Conservation (phyloP, 176 grass and related monocot species). For the Carex kokanica region DNA sequence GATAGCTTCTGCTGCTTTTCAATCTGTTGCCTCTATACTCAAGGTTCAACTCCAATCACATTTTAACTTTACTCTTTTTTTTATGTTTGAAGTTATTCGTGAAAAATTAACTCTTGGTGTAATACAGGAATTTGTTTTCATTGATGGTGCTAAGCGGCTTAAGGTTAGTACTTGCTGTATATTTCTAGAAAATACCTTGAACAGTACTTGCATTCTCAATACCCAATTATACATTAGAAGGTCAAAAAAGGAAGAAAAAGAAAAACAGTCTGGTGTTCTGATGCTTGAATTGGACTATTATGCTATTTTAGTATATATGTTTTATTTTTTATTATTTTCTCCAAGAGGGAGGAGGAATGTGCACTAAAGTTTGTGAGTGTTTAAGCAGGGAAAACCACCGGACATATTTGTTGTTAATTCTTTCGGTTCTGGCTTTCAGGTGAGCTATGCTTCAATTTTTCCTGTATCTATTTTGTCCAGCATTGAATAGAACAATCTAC, state of each 20-base stretch:
- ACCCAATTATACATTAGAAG: not conserved
- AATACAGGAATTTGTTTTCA: slow-evolving; percentile 88
- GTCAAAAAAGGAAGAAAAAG: not conserved
- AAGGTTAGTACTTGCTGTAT: slow-evolving; percentile 43
- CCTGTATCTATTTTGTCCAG: not conserved
- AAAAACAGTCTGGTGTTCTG: not conserved
- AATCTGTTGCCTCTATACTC: slow-evolving; percentile 84
- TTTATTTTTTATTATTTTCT: slow-evolving; percentile 9
- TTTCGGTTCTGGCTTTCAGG: slow-evolving; percentile 96
- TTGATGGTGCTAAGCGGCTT: slow-evolving; percentile 80
- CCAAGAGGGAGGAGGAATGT: not conserved
- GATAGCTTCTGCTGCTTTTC: slow-evolving; percentile 77
- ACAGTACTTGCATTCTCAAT: slow-evolving; percentile 9
- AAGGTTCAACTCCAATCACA: slow-evolving; percentile 50
- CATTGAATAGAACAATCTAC: slow-evolving; percentile 7
- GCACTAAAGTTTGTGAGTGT: not conserved
- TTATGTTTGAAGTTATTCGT: not conserved
- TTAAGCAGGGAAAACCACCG: slow-evolving; percentile 63
- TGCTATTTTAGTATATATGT: not conserved
- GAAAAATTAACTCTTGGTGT: slow-evolving; percentile 3
- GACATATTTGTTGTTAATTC: slow-evolving; percentile 98
- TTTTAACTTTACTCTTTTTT: slow-evolving; percentile 27
- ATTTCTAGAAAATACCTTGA: not conserved
- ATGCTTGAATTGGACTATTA: not conserved
- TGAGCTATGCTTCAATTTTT: slow-evolving; percentile 25